Evolutionary conservation across 1,139 yeast species (phyloP).

Genomic region (Meyerozyma smithsonii): DNA sequence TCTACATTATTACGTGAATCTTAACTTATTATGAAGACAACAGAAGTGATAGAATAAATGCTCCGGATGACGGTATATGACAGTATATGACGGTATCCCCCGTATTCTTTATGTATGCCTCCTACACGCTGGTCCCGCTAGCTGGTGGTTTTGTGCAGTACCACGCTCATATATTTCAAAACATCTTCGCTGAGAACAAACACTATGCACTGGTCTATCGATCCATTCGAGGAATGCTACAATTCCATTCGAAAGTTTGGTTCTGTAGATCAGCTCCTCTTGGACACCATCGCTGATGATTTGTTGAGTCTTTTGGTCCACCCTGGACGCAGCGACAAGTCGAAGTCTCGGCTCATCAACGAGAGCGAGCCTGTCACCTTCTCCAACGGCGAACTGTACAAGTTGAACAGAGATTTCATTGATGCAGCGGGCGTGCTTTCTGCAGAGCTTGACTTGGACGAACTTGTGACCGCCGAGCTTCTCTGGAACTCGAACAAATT

Average conservation of each 20-base stretch:
- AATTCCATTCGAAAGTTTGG: slow-evolving; percentile 28
- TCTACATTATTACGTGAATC: slow-evolving; percentile 7
- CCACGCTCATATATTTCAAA: background rate
- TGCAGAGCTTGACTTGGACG: slow-evolving; percentile 37
- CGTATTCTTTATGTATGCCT: background rate
- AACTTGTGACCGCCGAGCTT: slow-evolving; percentile 33
- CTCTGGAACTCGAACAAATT: slow-evolving; percentile 37
- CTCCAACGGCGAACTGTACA: slow-evolving; percentile 53
- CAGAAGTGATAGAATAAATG: too few species aligned
- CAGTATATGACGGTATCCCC: background rate
- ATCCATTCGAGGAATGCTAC: slow-evolving; percentile 31
- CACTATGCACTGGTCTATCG: slow-evolving; percentile 29
- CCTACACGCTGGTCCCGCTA: too few species aligned
- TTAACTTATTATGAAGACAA: too few species aligned
- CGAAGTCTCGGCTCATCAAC: slow-evolving; percentile 45
- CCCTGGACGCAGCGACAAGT: slow-evolving; percentile 49
- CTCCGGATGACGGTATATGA: background rate
- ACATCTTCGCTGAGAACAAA: background rate
- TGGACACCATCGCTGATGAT: slow-evolving; percentile 39
- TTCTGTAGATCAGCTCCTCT: slow-evolving; percentile 21
- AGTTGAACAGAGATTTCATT: slow-evolving; percentile 54
- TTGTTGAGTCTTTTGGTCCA: slow-evolving; percentile 41
- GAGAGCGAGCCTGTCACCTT: slow-evolving; percentile 52
- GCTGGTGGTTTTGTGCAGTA: background rate
- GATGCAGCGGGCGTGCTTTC: slow-evolving; percentile 58